Evolutionary conservation across 768 basidiomycete species (phyloP).

Genomic region (Boletus sp.): DNA sequence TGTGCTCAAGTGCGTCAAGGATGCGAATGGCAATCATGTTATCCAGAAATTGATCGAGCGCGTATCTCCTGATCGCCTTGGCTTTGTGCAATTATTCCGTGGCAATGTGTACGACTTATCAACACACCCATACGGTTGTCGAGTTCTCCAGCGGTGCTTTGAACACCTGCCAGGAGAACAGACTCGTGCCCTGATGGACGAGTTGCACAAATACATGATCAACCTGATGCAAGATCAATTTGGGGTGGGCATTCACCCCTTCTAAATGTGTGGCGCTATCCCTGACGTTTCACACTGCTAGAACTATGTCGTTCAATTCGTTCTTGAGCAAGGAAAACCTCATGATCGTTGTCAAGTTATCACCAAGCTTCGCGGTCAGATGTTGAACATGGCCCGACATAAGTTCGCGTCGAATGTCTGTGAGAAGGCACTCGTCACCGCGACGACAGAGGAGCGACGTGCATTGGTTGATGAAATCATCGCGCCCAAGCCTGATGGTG

Average conservation of each 20-base stretch:
- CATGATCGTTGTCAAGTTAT: constrained; percentile 70
- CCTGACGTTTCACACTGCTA: constrained; percentile 30
- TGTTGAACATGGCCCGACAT: constrained; percentile 78
- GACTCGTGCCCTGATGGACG: constrained; percentile 73
- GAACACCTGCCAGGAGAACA: constrained; percentile 75
- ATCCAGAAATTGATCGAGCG: constrained; percentile 87
- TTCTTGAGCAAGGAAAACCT: constrained; percentile 76
- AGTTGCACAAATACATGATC: constrained; percentile 69
- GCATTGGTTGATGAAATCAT: constrained; percentile 82
- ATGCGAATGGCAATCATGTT: constrained; percentile 94
- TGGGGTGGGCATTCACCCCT: constrained; percentile 54
- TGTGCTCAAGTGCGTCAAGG: constrained; percentile 83
- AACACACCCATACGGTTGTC: constrained; percentile 90
- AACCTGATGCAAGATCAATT: constrained; percentile 89
- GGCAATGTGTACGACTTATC: constrained; percentile 80
- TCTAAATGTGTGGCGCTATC: not conserved
- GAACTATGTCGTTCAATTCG: constrained; percentile 96
- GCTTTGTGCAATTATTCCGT: constrained; percentile 72
- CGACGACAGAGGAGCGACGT: constrained; percentile 62
- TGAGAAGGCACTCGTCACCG: constrained; percentile 80
- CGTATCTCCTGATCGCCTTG: constrained; percentile 71
- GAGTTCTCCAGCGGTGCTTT: constrained; percentile 90
- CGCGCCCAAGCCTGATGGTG: constrained; percentile 58
- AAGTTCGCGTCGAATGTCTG: constrained; percentile 97
- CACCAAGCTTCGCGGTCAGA: constrained; percentile 67